phyloP scores from a whole-genome alignment of 495 filamentous ascomycete species.

The Geoglossum glabrum region DNA sequence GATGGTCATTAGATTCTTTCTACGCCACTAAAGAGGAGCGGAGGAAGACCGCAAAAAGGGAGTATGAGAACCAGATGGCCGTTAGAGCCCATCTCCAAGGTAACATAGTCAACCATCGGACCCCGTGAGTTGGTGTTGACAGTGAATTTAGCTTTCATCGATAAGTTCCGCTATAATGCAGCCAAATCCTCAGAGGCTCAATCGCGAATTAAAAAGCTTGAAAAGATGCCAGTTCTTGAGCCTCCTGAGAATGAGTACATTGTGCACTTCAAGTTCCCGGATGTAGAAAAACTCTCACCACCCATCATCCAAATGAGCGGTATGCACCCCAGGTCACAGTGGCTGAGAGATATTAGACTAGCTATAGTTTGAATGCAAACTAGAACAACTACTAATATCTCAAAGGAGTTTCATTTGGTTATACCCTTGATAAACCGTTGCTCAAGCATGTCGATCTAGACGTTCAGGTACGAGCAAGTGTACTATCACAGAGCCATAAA shows the following conservation, averaged over 20 bases:
- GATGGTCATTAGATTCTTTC: constrained; percentile 47
- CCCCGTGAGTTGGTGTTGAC: constrained; percentile 4
- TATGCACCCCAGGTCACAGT: background rate
- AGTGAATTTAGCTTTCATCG: constrained; percentile 58
- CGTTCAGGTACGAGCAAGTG: constrained; percentile 37
- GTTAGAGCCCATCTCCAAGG: constrained; percentile 70
- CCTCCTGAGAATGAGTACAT: constrained; percentile 84
- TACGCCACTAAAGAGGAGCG: constrained; percentile 96
- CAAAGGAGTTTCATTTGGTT: constrained; percentile 63
- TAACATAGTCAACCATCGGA: constrained; percentile 1
- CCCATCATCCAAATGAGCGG: constrained; percentile 93
- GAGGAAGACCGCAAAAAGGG: constrained; percentile 84
- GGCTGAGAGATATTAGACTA: background rate
- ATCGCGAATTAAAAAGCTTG: constrained; percentile 95
- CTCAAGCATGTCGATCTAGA: constrained; percentile 78
- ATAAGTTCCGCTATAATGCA: constrained; percentile 99
- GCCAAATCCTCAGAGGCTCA: constrained; percentile 97
- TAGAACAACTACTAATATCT: background rate
- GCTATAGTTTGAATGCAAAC: too few relatives aligned
- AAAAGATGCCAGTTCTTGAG: constrained; percentile 85
- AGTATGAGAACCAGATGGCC: constrained; percentile 97
- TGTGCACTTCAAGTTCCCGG: constrained; percentile 94
- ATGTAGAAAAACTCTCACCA: constrained; percentile 91
- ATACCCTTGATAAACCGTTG: constrained; percentile 58
- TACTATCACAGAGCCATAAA: background rate